Evolutionary conservation across 2,329 filamentous ascomycete species (phyloP), one percentile per base, ranked within the genome.

Genomic region (Laburnicola sp.): DNA sequence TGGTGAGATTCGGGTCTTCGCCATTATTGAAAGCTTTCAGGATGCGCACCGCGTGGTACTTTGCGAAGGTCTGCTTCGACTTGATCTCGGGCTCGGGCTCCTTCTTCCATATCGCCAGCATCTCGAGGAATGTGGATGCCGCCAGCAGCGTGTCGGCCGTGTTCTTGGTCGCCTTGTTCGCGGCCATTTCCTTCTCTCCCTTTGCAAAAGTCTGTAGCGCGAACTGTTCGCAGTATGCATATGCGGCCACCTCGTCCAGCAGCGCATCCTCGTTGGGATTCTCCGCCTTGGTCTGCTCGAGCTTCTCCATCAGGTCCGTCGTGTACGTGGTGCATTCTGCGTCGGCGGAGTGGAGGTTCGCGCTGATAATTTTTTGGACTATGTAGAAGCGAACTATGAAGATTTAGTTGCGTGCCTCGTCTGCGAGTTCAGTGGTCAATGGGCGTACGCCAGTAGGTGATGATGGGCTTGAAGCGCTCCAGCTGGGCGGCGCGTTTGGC

Each of bases 111-210:
- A 96, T 88, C 57, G 86, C 86, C 49, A 90, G 82, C 4, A 97
- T 80, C 60, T 97, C 91, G 65, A 97, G 86, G 72, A 99, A 97
- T 0, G 91, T 96, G 0, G 90, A 87, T 0, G 94, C 90, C 1
- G 94, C 94, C 68, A 92, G 88, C 61, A 97, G 96, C 0, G 92
- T 97, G 68, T 95, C 91, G 52, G 90, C 91, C 0, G 94, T 99
- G 81, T 95, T 89, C 88, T 84, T 86, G 35, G 91, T 92, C 54
- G 90, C 91, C 68, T 88, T 92, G 75, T 94, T 87, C 42, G 88
- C 87, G 51, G 86, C 83, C 65, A 97, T 84, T 0, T 91, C 87
- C 49, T 87, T 85, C 65, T 97, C 90, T 3, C 89, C 93, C 57
- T 91, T 84, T 41, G 87, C 83, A 58, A 99, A 92, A 0, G 91